Base-by-base conservation (phyloP, 2,329 filamentous ascomycete genomes). In the Penicillium palitans region DNA sequence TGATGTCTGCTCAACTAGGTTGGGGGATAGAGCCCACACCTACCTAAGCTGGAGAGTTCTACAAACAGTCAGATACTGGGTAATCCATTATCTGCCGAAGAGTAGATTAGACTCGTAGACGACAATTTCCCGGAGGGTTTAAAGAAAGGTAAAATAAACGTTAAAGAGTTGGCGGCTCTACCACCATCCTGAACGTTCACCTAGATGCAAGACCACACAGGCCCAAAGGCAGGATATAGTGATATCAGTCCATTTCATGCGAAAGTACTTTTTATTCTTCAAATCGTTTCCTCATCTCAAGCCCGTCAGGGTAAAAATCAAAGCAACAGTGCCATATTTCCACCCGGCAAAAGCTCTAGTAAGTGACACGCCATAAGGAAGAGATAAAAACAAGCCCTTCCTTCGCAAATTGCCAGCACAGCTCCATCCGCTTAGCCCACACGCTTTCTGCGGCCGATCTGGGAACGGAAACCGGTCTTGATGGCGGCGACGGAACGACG, bases 391-490 rank as follows among this genome's bases (percentile, higher is more conserved):
- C 54, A 57, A 63, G 50, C 58, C 56, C 59, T 62, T 56, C 51
- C 59, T 57, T 57, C 61, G 58, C 44, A 59, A 60, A 55, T 55
- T 61, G 46, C 52, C 45, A 52, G 48, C 48, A 53, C 33, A 56
- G 48, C 49, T 39, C 52, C 51, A 57, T 62, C 52, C 57, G 57
- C 69, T 84, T 92, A 96, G 78, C 84, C 90, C 78, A 91, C 86
- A 86, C 96, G 96, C 84, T 88, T 95, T 85, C 95, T 90, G 90
- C 97, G 97, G 78, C 95, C 95, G 78, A 99, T 90, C 81, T 98
- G 95, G 78, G 95, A 95, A 73, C 93, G 96, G 92, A 99, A 99
- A 92, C 95, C 95, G 62, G 92, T 96, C 88, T 99, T 99, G 89
- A 99, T 99, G 68, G 95, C 93, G 61, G 91, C 91, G 76, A 98